Base-by-base conservation (phyloP, 306 rosid genomes). In the Nissolia schottii region DNA sequence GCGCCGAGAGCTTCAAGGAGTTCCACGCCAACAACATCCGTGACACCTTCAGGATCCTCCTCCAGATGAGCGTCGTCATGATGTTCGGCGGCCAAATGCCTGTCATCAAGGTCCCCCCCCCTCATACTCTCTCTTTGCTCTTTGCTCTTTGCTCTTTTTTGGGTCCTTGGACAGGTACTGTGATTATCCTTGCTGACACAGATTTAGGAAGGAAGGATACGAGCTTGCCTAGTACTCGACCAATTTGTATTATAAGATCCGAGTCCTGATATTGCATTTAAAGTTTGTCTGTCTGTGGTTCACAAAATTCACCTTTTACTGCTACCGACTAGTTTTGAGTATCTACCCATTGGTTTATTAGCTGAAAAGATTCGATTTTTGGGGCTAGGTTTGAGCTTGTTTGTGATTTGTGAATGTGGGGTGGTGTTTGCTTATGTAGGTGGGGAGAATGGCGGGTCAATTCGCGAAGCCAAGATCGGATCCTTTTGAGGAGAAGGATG, bases 1-100 rank as follows among this genome's bases (percentile, higher is more conserved):
- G 96, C 31, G 96, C 96, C 28, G 94, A 90, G 85, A 90, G 94
- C 79, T 90, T 90, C 85, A 90, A 91, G 84, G 97, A 91, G 85
- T 88, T 91, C 77, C 70, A 91, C 50, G 92, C 88, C 25, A 80
- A 76, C 43, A 91, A 91, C 82, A 88, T 91, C 19, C 92, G 97
- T 55, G 97, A 91, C 70, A 91, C 97, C 48, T 87, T 91, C 79
- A 64, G 95, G 58, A 75, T 91, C 16, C 77, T 91, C 34, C 95
- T 91, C 32, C 92, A 91, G 79, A 91, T 91, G 97, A 84, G 97
- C 27, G 97, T 64, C 7, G 97, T 91, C 23, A 51, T 88, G 67
- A 88, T 85, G 92, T 88, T 91, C 48, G 95, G 95, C 3, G 92
- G 87, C 6, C 97, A 91, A 80, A 60, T 91, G 97, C 97, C 97